Evolutionary conservation across 306 rosid genomes (phyloP), one percentile per base, ranked within the genome.

Genomic region (Rubus idaeus): DNA sequence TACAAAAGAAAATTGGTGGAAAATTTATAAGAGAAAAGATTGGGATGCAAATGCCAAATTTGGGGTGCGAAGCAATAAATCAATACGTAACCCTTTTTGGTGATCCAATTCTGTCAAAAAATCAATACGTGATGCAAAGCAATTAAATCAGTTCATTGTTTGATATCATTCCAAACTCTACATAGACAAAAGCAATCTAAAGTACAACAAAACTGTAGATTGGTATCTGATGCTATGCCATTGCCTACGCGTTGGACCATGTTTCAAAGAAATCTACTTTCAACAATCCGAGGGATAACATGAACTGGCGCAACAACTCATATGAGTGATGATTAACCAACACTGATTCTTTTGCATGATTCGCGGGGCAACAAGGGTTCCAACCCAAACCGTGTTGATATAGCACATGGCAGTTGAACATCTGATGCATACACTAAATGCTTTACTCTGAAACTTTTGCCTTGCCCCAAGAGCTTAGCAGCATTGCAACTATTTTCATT

Each of bases 401-500:
- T 37, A 35, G 65, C 7, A 3, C 40, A 21, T 4, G 39, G 18
- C 44, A 13, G 67, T 17, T 30, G 41, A 62, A 56, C 3, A 30
- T 21, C 41, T 1, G 44, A 62, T 12, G 20, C n/a, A 2, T 35
- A 52, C 57, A 17, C 8, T 0, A 53, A 61, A 16, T 65, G 47
- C 70, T 11, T 41, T 18, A 57, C 55, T 14, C 68, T 16, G 10
- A 71, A 52, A 30, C 10, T 21, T 21, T 37, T 42, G 6, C 35
- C 26, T 37, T 42, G 6, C 35, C 26, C 46, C 30, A 73, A 23
- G 6, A 14, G 53, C 10, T 64, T 20, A 40, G 65, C 18, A 20
- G n/a, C 66, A 4, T 55, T n/a, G 40, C 50, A 9, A 55, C 13
- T 17, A 8, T 23, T 21, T 16, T 86, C 84, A 88, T 87, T 86